Base-by-base conservation (phyloP, 1,284 basidiomycete genomes). In the Rhodotorula sp. region DNA sequence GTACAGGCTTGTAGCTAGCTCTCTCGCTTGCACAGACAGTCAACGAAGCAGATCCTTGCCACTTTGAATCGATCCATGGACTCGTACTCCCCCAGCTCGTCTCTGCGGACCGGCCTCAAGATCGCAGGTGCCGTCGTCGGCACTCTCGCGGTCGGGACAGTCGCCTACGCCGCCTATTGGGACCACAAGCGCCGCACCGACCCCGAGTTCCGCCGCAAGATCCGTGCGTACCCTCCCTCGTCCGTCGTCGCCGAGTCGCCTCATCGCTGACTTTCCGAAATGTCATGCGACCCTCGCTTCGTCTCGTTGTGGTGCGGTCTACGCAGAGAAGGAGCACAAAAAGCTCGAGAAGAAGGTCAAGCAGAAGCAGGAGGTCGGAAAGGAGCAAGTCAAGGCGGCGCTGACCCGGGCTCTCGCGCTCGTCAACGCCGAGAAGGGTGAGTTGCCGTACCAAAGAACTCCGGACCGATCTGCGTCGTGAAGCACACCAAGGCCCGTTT, bases 151-250 rank as follows among this genome's bases (percentile, higher is more conserved):
- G 84, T 87, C 34, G 86, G 87, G 60, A 78, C 89, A 53, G 81
- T 90, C 62, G 90, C 87, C 27, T 96, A 95, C 48, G 91, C 89
- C 49, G 84, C 87, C 67, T 98, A 94, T 83, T 99, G 98, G 79
- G 95, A 99, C 85, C 90, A 96, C 84, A 91, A 87, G 83, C 88
- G 95, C 67, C 87, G 93, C 77, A 93, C 90, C 80, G 92, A 97
- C 79, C 81, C 85, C 51, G 84, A 85, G 20, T 99, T 99, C 86
- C 88, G 95, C 81, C 93, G 88, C 83, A 87, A 86, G 80, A 86
- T 99, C 71, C 87, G 93, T 91, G 81, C 75, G 92, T 86, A 30
- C 20, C 2, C 62, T 73, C 56, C 51, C 39, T 44, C 48, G 4
- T 19, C 22, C n/a, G n/a, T n/a, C n/a, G n/a, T 29, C 49, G 48